Percentiles rank a stretch among this genome's conserved stretches.
These are phyloP conservation scores for Pichia sporocuriosa DNA, from an alignment of 805 yeast genomes.

Conservation along the genomic window DNA sequence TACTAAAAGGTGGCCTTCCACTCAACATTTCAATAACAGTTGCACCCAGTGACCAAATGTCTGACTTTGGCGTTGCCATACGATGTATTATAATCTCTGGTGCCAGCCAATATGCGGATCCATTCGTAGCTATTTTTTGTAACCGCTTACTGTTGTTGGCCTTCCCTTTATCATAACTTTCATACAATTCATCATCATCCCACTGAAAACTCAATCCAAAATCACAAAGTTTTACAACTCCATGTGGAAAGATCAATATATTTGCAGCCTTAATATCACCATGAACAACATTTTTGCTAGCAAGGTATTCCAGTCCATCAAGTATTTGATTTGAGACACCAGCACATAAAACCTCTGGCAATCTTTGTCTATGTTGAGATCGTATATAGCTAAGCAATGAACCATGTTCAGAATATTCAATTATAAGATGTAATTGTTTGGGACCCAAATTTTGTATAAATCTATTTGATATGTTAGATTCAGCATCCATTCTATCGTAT, in stretches of 20 bases:
- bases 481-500: too few species aligned
- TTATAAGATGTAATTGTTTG: constrained; percentile 46
- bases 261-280: constrained; percentile 76
- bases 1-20: constrained; percentile 82
- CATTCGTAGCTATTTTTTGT: constrained; percentile 43
- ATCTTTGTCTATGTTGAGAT: constrained; percentile 43
- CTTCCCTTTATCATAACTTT: constrained; percentile 1
- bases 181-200: constrained; percentile 8
- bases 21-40: constrained; percentile 82
- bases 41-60: constrained; percentile 93
- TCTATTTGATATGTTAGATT: too few species aligned
- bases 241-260: constrained; percentile 47
- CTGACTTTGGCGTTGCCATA: constrained; percentile 80
- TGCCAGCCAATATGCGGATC: constrained; percentile 99
- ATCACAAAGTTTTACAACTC: constrained; percentile 60
- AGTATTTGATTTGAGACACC: constrained; percentile 48
- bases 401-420: constrained; percentile 64
- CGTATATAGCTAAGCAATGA: constrained; percentile 43
- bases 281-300: constrained; percentile 69
- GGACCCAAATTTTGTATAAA: too few species aligned
- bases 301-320: constrained; percentile 56
- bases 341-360: constrained; percentile 49
- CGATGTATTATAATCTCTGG: constrained; percentile 71
- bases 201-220: constrained; percentile 62
- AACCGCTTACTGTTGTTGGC: constrained; percentile 29